These are phyloP conservation scores for Ocimum tenuiflorum DNA, from an alignment of 257 asterid species.

Conservation along the genomic window DNA sequence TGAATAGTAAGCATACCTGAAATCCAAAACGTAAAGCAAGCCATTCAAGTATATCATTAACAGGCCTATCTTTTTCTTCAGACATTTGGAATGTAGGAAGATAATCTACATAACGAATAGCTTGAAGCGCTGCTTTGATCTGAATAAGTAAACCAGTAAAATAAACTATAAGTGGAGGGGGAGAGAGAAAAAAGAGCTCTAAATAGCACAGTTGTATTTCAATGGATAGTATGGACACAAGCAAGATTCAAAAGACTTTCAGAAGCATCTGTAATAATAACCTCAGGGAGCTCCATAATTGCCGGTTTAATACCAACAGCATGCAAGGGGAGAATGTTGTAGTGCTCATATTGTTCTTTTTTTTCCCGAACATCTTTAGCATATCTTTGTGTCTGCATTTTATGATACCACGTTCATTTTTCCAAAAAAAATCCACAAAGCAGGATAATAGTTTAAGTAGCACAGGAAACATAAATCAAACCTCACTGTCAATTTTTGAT, in stretches of 20 bases:
- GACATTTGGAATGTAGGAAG: slow-evolving; percentile 60
- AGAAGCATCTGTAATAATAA: slow-evolving; percentile 20
- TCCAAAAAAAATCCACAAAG: neutral
- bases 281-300: slow-evolving; percentile 96
- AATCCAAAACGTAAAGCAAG: slow-evolving; percentile 89
- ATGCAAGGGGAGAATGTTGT: slow-evolving; percentile 89
- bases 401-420: slow-evolving; percentile 9
- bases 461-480: slow-evolving; percentile 27
- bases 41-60: slow-evolving; percentile 88
- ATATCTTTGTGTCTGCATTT: slow-evolving; percentile 55
- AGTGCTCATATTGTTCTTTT: slow-evolving; percentile 77
- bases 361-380: slow-evolving; percentile 87
- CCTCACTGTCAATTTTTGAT: slow-evolving; percentile 60
- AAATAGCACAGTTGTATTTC: slow-evolving; percentile 1
- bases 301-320: slow-evolving; percentile 82
- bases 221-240: neutral
- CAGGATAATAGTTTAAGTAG: slow-evolving; percentile 2
- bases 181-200: neutral
- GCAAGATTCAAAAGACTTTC: slow-evolving; percentile 2
- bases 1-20: slow-evolving; percentile 37
- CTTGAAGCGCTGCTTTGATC: slow-evolving; percentile 76
- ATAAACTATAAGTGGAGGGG: slow-evolving; percentile 9
- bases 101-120: slow-evolving; percentile 56
- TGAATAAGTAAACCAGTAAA: slow-evolving; percentile 28
- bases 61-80: slow-evolving; percentile 50